phyloP scores from a whole-genome alignment of 768 basidiomycete species.

The Daedaleopsis nitida region DNA sequence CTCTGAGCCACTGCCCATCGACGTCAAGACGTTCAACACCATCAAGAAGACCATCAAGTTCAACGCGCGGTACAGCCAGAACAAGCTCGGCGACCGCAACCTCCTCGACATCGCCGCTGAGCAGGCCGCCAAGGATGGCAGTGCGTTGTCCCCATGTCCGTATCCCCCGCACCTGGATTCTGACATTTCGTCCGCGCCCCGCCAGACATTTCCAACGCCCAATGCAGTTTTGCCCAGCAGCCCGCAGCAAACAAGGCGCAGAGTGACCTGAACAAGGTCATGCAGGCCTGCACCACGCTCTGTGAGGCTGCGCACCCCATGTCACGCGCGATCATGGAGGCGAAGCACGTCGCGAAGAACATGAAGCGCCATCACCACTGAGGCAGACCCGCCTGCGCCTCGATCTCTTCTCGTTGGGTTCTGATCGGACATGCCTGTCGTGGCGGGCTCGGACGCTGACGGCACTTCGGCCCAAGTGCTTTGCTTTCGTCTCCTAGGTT shows the following conservation, averaged over 20 bases:
- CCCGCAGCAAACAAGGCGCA: neutral
- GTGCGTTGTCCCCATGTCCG: neutral
- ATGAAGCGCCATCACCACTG: neutral
- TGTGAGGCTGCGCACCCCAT: neutral
- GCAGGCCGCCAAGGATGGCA: neutral
- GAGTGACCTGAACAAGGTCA: constrained; percentile 1
- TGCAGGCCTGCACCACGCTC: neutral
- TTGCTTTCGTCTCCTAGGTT: neutral
- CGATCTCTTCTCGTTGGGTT: neutral
- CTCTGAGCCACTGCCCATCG: neutral
- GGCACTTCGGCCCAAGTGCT: neutral
- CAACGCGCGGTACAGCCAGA: neutral
- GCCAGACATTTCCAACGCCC: neutral
- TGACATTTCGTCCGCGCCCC: neutral
- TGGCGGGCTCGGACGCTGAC: neutral
- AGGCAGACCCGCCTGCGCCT: neutral
- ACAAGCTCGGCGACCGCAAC: neutral
- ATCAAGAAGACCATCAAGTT: neutral
- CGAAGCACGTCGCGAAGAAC: neutral
- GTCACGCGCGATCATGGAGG: neutral
- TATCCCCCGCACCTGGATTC: neutral
- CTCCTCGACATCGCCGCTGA: neutral
- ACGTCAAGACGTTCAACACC: neutral
- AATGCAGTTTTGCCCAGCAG: neutral
- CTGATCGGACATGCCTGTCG: neutral